Base-by-base conservation (phyloP, 139 green algal genomes). In the Edaphochlamys debaryana region DNA sequence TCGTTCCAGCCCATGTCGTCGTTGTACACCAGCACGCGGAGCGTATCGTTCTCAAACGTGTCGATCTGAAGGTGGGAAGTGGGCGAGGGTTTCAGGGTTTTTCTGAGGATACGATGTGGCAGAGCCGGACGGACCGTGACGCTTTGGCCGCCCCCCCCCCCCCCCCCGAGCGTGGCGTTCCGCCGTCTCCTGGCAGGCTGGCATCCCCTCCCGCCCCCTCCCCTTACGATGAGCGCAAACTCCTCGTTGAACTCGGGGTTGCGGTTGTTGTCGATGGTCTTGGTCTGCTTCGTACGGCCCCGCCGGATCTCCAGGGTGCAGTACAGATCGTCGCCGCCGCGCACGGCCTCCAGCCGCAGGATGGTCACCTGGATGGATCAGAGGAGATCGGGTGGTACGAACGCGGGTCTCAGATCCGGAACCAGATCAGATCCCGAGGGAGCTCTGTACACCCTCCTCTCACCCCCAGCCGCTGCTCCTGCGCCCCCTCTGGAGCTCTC, bases 191-290 rank as follows among this genome's bases (percentile, higher is more conserved):
- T n/a, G n/a, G n/a, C n/a, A n/a, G n/a, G n/a, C n/a, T n/a, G n/a
- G n/a, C n/a, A n/a, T n/a, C n/a, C n/a, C n/a, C n/a, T n/a, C n/a
- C 20, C 69, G 6, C 8, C 42, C 42, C 42, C 30, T 8, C 37
- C 27, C 66, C 81, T 84, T 32, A 90, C 87, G 38, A 95, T 89
- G 38, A 94, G 75, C 56, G 89, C 80, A 52, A 95, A 92, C 66
- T 92, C 84, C 80, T 96, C 81, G 75, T 94, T 79, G 37, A 70
- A 95, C 69, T 85, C 68, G 6, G 91, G 90, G 67, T 87, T 90
- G 41, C 50, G 58, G 34, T 38, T 93, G 83, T 91, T 90, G 25
- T 84, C 82, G 6, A 94, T 38, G 30, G 78, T 89, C 37, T 72
- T 84, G 80, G 83, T 91, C 48, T 83, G 71, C 80, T 88, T 70